Conservation (phyloP, 2,329 filamentous ascomycete species). For the Monosporascus sp. region DNA sequence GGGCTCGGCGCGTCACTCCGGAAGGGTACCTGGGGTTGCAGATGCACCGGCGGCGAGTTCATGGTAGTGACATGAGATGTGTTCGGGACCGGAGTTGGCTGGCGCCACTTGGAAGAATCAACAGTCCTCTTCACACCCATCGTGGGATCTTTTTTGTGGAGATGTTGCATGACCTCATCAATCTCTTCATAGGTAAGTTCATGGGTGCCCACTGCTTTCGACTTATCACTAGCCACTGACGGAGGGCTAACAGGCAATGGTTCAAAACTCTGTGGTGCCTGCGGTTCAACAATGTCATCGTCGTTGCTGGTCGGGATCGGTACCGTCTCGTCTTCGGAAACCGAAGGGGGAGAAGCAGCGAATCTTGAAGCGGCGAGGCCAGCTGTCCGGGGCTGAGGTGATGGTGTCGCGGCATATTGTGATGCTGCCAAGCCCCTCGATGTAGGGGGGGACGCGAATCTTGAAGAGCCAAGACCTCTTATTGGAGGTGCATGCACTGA, state of each 20-base stretch:
- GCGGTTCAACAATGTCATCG: slow-evolving; percentile 12
- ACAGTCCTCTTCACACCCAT: slow-evolving; percentile 65
- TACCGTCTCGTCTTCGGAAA: slow-evolving; percentile 16
- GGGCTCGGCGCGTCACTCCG: slow-evolving; percentile 71
- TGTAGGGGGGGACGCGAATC: slow-evolving; percentile 29
- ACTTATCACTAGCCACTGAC: slow-evolving; percentile 19
- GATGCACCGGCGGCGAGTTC: slow-evolving; percentile 48
- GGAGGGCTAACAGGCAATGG: slow-evolving; percentile 26
- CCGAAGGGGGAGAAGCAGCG: slow-evolving; percentile 36
- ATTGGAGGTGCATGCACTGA: slow-evolving; percentile 7
- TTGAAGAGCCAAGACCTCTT: slow-evolving; percentile 25
- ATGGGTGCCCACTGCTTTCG: slow-evolving; percentile 19
- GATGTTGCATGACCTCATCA: slow-evolving; percentile 84
- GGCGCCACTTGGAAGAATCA: slow-evolving; percentile 42
- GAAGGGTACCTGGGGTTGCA: slow-evolving; percentile 45
- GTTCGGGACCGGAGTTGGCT: slow-evolving; percentile 36
- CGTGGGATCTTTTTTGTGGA: slow-evolving; percentile 69
- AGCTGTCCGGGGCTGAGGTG: slow-evolving; percentile 37
- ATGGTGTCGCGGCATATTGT: slow-evolving; percentile 38
- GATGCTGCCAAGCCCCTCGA: slow-evolving; percentile 42
- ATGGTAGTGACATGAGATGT: slow-evolving; percentile 33
- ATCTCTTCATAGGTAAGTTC: slow-evolving; percentile 73
- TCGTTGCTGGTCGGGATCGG: slow-evolving; percentile 2
- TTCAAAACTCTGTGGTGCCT: slow-evolving; percentile 28
- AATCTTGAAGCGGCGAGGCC: slow-evolving; percentile 42